Evolutionary conservation across 2,329 filamentous ascomycete species (phyloP), one percentile per base, ranked within the genome.

Genomic region (Aspergillus quadrilineatus): DNA sequence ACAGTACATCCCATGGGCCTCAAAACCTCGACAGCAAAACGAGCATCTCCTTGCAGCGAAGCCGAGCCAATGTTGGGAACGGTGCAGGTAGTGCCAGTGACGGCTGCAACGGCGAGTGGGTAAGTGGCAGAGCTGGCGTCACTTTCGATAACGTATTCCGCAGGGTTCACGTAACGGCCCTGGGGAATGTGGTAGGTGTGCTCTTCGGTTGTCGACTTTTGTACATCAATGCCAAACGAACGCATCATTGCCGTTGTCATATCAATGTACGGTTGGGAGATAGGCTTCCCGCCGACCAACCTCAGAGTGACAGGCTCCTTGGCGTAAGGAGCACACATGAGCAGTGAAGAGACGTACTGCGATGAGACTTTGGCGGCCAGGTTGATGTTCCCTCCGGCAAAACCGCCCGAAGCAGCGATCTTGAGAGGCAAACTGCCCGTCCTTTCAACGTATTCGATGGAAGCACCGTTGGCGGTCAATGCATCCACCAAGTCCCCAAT

Each of bases 191-290:
- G 88, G 75, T 99, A 99, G 4, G 93, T 96, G 70, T 97, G 89
- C 45, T 88, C 84, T 67, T 97, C 92, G 3, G 84, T 88, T 32
- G 83, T 75, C 7, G 92, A 96, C 65, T 84, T 86, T 60, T 85
- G 81, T 10, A 97, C 94, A 39, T 86, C 73, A 41, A 99, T 85
- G 49, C 94, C 94, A 68, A 99, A 99, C 2, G 89, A 83, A 53
- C 84, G 83, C 94, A 99, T 99, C 93, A 99, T 99, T 14, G 92
- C 84, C 52, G 95, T 92, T 1, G 94, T 99, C 93, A 99, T 97
- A 71, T 99, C 92, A 67, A 99, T 97, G 73, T 99, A 99, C 1
- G 88, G 86, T 71, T 97, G 92, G 1, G 93, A 97, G 63, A 99
- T 96, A 43, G 94, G 93, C 73, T 96, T 97, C 54, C 92, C 94